Percentiles rank a stretch among this genome's conserved stretches.
These are phyloP conservation scores for Diutina catenulata DNA, from an alignment of 1,139 yeast species.

Conservation along the genomic window DNA sequence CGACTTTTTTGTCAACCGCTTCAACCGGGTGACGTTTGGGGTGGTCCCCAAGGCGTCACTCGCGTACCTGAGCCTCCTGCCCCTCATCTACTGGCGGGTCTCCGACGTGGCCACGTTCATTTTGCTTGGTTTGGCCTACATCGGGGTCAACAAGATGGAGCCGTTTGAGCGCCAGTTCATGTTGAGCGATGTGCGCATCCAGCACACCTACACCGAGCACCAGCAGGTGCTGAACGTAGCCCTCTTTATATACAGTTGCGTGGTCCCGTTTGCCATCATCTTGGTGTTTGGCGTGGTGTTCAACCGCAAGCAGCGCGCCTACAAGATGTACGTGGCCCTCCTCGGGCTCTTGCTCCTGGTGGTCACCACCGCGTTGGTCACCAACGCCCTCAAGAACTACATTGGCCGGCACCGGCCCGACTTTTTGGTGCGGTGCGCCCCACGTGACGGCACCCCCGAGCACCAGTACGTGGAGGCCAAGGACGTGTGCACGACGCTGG, in stretches of 20 bases:
- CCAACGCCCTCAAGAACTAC: slow-evolving; percentile 51
- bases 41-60: slow-evolving; percentile 11
- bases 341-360: slow-evolving; percentile 29
- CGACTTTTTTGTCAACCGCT: too few species aligned
- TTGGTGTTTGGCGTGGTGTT: slow-evolving; percentile 15
- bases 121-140: slow-evolving; percentile 29
- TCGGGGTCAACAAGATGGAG: slow-evolving; percentile 30
- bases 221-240: slow-evolving; percentile 28
- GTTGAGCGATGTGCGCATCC: slow-evolving; percentile 26
- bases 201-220: slow-evolving; percentile 32
- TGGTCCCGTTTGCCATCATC: slow-evolving; percentile 25
- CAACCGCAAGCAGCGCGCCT: slow-evolving; percentile 22
- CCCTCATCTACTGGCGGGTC: slow-evolving; percentile 40
- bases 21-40: slow-evolving; percentile 44
- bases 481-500: slow-evolving; percentile 50
- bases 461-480: slow-evolving; percentile 38
- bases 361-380: slow-evolving; percentile 28
- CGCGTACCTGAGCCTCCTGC: background rate
- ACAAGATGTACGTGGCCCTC: slow-evolving; percentile 25
- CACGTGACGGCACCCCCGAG: slow-evolving; percentile 34
- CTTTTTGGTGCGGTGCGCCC: slow-evolving; percentile 59
- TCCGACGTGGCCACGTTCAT: slow-evolving; percentile 40
- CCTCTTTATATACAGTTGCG: slow-evolving; percentile 25
- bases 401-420: slow-evolving; percentile 76
- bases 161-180: slow-evolving; percentile 68